Conservation (phyloP, 495 filamentous ascomycete species). For the Penicillium lividum region DNA sequence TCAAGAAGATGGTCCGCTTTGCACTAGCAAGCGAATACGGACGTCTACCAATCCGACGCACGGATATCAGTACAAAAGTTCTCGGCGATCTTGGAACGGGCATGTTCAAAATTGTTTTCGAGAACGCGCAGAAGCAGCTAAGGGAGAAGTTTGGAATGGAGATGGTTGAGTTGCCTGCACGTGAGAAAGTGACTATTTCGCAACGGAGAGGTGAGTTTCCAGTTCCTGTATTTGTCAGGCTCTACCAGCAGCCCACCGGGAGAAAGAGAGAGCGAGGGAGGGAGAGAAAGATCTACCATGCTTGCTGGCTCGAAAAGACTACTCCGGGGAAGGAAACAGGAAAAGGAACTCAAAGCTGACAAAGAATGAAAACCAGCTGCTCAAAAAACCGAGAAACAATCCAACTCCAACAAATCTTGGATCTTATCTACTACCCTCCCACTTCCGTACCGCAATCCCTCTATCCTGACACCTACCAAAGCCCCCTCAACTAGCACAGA, state of each 20-base stretch:
- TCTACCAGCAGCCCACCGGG: not conserved
- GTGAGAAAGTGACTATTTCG: conserved; percentile 74
- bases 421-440: conserved; percentile 74
- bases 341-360: not conserved
- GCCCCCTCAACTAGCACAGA: conserved; percentile 66
- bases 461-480: conserved; percentile 67
- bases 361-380: conserved; percentile 46
- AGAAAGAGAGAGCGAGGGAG: not conserved
- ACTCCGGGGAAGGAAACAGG: not conserved
- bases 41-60: conserved; percentile 71
- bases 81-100: conserved; percentile 43
- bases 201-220: conserved; percentile 68
- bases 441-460: conserved; percentile 57
- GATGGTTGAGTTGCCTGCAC: conserved; percentile 74
- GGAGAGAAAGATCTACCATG: no score
- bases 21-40: conserved; percentile 86
- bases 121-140: conserved; percentile 65
- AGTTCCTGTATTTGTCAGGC: not conserved
- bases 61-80: conserved; percentile 74
- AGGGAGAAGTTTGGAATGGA: conserved; percentile 77
- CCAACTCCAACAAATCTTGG: conserved; percentile 65
- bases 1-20: conserved; percentile 89
- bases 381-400: conserved; percentile 52
- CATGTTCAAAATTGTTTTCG: conserved; percentile 70
- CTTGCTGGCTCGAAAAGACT: no score